Conservation (phyloP, 202 grass and related monocot species). For the Brachypodium distachyon region DNA sequence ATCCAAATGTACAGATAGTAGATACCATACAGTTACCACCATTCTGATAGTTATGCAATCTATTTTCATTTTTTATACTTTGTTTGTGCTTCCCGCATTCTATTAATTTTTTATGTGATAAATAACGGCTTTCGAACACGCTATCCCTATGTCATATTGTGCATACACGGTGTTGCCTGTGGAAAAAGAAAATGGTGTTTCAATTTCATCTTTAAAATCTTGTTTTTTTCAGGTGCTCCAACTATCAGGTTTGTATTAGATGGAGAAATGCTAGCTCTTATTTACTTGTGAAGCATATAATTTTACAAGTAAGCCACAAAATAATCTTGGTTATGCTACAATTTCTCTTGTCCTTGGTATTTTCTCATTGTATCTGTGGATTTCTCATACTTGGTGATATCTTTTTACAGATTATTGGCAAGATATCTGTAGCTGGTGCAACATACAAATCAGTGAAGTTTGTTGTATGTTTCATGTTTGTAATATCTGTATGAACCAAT, state of each 20-base stretch:
- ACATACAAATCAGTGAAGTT: conserved; percentile 99
- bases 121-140: neutral
- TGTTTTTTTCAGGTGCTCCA: conserved; percentile 61
- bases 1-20: neutral
- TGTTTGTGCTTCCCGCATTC: neutral
- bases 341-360: neutral
- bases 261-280: conserved; percentile 89
- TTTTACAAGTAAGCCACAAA: conserved; percentile 77
- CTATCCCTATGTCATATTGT: neutral
- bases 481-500: conserved; percentile 18
- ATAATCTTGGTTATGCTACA: neutral
- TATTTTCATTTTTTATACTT: neutral
- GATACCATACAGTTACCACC: neutral
- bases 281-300: conserved; percentile 96
- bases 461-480: conserved; percentile 37
- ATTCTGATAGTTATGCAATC: neutral
- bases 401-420: conserved; percentile 71
- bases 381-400: conserved; percentile 2
- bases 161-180: neutral
- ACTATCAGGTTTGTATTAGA: conserved; percentile 83
- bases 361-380: neutral
- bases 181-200: neutral
- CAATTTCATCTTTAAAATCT: conserved; percentile 21
- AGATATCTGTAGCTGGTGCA: conserved; percentile 88
- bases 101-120: neutral